Conservation (phyloP, 2,329 filamentous ascomycete genomes). For the Ophiostoma angusticollis region DNA sequence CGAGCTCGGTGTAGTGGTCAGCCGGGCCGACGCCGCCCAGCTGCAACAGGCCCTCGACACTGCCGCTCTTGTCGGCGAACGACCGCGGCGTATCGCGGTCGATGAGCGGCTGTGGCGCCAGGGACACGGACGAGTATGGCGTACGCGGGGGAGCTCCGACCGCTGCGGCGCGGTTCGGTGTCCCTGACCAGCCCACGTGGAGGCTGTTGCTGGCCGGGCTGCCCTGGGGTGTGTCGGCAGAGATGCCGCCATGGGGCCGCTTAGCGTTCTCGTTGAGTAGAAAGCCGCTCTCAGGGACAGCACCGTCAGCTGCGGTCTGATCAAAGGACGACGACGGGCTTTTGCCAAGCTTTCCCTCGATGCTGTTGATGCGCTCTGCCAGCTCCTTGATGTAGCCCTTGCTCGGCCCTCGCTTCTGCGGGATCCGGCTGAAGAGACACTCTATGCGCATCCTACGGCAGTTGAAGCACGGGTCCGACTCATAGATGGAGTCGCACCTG, state of each 20-base stretch:
- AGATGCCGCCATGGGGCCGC: constrained; percentile 36
- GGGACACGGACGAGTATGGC: constrained; percentile 6
- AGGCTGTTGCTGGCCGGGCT: constrained; percentile 29
- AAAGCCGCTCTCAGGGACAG: constrained; percentile 19
- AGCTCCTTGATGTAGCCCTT: constrained; percentile 95
- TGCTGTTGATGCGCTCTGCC: constrained; percentile 67
- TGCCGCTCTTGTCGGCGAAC: constrained; percentile 14
- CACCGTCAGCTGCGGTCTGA: too few species aligned
- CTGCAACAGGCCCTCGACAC: constrained; percentile 17
- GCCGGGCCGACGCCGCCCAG: constrained; percentile 22
- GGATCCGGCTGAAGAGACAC: constrained; percentile 77
- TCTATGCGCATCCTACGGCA: constrained; percentile 63
- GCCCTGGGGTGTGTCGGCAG: constrained; percentile 22
- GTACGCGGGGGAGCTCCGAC: not conserved
- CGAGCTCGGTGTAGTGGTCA: too few species aligned
- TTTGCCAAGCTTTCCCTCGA: constrained; percentile 63
- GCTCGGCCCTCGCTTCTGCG: constrained; percentile 77
- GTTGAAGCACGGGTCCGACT: constrained; percentile 65
- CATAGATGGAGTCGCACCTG: constrained; percentile 70
- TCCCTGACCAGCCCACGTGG: constrained; percentile 34
- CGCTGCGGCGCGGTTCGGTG: constrained; percentile 30
- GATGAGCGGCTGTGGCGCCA: constrained; percentile 10
- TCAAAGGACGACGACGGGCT: constrained; percentile 22
- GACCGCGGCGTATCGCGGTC: constrained; percentile 8
- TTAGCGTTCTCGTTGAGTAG: constrained; percentile 28